Percentiles rank a stretch among this genome's conserved stretches.
These are phyloP conservation scores for Zygoascus hellenicus DNA, from an alignment of 1,139 yeast genomes.

Conservation along the genomic window DNA sequence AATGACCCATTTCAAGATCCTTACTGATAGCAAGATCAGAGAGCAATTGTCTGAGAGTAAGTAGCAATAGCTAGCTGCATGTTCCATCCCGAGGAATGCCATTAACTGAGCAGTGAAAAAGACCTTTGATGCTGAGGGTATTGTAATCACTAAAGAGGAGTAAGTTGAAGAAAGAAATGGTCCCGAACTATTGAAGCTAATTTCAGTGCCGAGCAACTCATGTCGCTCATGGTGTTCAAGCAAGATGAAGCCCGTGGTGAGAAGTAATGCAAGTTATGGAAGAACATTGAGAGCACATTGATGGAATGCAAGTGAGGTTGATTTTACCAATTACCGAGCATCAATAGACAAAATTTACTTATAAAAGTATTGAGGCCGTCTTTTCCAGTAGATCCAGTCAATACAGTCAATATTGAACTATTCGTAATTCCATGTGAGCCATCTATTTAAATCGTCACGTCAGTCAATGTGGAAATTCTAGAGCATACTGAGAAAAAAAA, in stretches of 20 bases:
- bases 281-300: background rate
- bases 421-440: too few species aligned
- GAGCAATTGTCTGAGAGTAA: slow-evolving; percentile 19
- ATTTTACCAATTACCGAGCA: too few species aligned
- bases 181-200: slow-evolving; percentile 2
- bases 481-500: background rate
- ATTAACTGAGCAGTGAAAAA: slow-evolving; percentile 13
- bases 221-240: slow-evolving; percentile 11
- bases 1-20: slow-evolving; percentile 24
- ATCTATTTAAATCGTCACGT: too few species aligned
- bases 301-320: too few species aligned
- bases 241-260: slow-evolving; percentile 4
- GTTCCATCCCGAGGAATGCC: slow-evolving; percentile 2
- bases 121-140: slow-evolving; percentile 19
- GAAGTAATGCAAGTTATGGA: background rate
- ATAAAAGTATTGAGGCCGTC: too few species aligned
- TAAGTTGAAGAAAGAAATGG: slow-evolving; percentile 10
- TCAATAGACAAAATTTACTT: too few species aligned
- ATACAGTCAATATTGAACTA: too few species aligned
- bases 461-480: too few species aligned
- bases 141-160: slow-evolving; percentile 20
- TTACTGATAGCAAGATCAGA: slow-evolving; percentile 23
- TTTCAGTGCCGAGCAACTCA: slow-evolving; percentile 11
- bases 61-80: slow-evolving; percentile 4
- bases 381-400: too few species aligned